phyloP scores from a whole-genome alignment of 140 eudicot species.

The Erigeron philadelphicus region DNA sequence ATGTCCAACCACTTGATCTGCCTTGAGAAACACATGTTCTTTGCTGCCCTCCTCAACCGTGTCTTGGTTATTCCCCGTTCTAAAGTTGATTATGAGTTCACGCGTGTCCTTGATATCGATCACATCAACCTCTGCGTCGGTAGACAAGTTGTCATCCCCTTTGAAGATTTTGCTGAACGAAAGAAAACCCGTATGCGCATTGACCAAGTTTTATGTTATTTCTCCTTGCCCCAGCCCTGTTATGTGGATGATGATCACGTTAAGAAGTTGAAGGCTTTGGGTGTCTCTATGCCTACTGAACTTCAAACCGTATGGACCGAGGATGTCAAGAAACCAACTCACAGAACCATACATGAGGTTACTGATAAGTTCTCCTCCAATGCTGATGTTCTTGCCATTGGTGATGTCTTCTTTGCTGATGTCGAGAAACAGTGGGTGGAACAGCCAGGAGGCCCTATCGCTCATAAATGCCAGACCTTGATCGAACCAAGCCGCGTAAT shows the following conservation, averaged over 20 bases:
- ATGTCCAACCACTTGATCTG: conserved; percentile 95
- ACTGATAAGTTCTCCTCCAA: conserved; percentile 54
- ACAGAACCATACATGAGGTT: conserved; percentile 57
- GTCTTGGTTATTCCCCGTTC: conserved; percentile 75
- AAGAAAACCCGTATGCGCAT: conserved; percentile 55
- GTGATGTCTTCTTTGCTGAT: conserved; percentile 95
- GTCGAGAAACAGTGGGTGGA: conserved; percentile 87
- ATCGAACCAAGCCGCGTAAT: conserved; percentile 85
- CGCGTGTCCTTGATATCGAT: conserved; percentile 73
- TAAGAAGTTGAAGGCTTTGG: conserved; percentile 70
- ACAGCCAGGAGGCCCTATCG: conserved; percentile 98
- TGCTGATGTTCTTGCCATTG: conserved; percentile 79
- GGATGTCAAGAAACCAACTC: conserved; percentile 78
- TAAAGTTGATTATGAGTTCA: conserved; percentile 76
- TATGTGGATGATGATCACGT: conserved; percentile 77
- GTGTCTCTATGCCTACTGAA: conserved; percentile 51
- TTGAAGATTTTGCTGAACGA: conserved; percentile 60
- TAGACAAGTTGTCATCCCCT: conserved; percentile 66
- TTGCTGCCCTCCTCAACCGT: conserved; percentile 65
- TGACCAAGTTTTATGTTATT: conserved; percentile 74
- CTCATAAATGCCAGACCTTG: conserved; percentile 74
- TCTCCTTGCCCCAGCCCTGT: conserved; percentile 71
- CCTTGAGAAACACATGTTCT: conserved; percentile 93
- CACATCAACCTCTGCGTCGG: conserved; percentile 78
- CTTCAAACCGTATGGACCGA: conserved; percentile 75